Evolutionary conservation across 1,139 yeast species (phyloP), one percentile per base, ranked within the genome.

Genomic region (Yamadazyma friedrichii): DNA sequence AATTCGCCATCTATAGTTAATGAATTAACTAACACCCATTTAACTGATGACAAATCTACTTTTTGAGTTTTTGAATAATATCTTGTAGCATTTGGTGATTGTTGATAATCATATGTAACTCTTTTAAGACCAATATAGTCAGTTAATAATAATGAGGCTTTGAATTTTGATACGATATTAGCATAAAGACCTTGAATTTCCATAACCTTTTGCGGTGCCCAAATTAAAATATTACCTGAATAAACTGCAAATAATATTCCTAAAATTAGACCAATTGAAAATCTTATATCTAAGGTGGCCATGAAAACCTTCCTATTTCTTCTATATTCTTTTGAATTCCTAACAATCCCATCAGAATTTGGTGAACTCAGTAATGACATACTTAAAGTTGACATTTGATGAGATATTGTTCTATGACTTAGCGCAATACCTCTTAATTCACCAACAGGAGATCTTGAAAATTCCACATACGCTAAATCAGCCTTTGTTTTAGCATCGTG

Each of bases 1-100:
- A 93, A 93, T 52, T 93, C 98, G 3, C 96, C 88, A 59, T 94
- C 98, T 4, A 91, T 89, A 0, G 95, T 87, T n/a, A 86, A 73
- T 0, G 97, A 88, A 52, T 89, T 89, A 9, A 94, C 89, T 33
- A 93, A 65, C 33, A 96, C 95, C 93, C 96, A 89, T 49, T 82
- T 81, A 4, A 93, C 82, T 20, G 87, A 76, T 0, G 93, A 80
- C 35, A 93, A 74, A 54, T 91, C 93, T 3, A 91, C 94, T 42
- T 80, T 76, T 43, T 79, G 80, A 38, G 88, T 87, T 51, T 88
- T 88, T 34, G 85, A 82, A 54, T 72, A 88, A 45, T 86, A 84
- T 43, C 95, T 71, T 1, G 97, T 88, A 34, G 84, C 74, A 55
- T 84, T 85, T 0, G 99, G 98, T 43, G 88, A 84, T 15, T 88